phyloP scores from a whole-genome alignment of 768 basidiomycete genomes.

The Lactarius psammicola region DNA sequence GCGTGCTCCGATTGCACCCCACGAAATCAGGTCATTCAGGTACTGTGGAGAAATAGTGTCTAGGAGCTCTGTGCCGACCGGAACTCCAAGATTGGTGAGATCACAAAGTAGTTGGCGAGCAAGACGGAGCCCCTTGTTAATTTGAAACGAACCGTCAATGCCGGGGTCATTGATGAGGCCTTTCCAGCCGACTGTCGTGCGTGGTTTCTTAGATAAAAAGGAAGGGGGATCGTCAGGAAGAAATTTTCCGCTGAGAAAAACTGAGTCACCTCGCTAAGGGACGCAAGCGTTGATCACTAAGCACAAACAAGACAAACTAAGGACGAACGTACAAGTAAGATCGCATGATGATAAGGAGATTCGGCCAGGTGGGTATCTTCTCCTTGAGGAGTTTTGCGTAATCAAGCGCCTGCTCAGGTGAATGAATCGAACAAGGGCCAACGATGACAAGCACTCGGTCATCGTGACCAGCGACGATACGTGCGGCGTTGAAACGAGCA shows the following conservation, averaged over 20 bases:
- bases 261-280: conserved; percentile 41
- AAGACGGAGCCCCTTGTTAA: conserved; percentile 93
- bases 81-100: conserved; percentile 84
- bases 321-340: conserved; percentile 83
- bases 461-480: conserved; percentile 80
- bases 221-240: not conserved
- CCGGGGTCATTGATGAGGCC: conserved; percentile 94
- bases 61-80: conserved; percentile 92
- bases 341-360: conserved; percentile 92
- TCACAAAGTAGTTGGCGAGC: conserved; percentile 90
- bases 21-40: conserved; percentile 78
- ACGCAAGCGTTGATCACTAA: conserved; percentile 37
- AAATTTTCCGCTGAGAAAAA: not conserved
- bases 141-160: conserved; percentile 91
- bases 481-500: conserved; percentile 75
- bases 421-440: conserved; percentile 96
- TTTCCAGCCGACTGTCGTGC: conserved; percentile 98
- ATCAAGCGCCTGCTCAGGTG: conserved; percentile 77
- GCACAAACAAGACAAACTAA: conserved; percentile 19
- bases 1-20: conserved; percentile 96
- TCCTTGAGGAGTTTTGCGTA: conserved; percentile 73
- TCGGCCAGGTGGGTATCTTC: conserved; percentile 64
- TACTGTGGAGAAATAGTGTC: conserved; percentile 85
- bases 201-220: conserved; percentile 66
- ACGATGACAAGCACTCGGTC: conserved; percentile 87